Evolutionary conservation across 352 stramenopile species (phyloP), one percentile per base, ranked within the genome.

Genomic region (Thraustochytrium sp.): DNA sequence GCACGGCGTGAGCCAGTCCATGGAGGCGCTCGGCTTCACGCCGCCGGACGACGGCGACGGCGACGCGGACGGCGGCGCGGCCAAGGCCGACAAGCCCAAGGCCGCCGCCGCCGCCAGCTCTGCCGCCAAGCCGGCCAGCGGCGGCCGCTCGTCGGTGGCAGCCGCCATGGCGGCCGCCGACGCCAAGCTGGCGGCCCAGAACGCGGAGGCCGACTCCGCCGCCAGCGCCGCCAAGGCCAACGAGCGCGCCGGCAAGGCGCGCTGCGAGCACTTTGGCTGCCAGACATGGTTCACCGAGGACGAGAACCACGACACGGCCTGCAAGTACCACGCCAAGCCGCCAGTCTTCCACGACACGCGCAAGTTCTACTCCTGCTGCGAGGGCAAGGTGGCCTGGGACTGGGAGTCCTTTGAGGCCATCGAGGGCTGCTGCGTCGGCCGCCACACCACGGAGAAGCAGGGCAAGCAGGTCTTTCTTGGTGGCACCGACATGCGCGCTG

Each of bases 271-370:
- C 75, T 92, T 93, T 89, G 90, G 90, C 61, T 93, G 90, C 75
- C 87, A 91, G 62, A 87, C 91, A 18, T 75, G 89, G 44, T 92
- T 90, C 82, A 75, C 84, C 3, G 88, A 88, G 65, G 88, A 38
- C 31, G 55, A 55, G n/a, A 86, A 86, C 49, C 16, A 49, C n/a
- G 61, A 76, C 8, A 49, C 87, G 4, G 84, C 87, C 23, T 93
- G 90, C 83, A 74, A 68, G 23, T 90, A 92, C 82, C 90, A 93
- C 65, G 87, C 54, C 46, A 85, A 88, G 11, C 90, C 90, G n/a
- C 90, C 90, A 16, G 89, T 93, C 36, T 93, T 93, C 86, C 90
- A 93, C 75, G 90, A 93, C 68, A 92, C 89, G 2, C 89, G 88
- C 2, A 93, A 93, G 82, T 93, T 90, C 86, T 93, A 89, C 89